Conservation (phyloP, 2,329 filamentous ascomycete species). For the Xylariaceae sp. region DNA sequence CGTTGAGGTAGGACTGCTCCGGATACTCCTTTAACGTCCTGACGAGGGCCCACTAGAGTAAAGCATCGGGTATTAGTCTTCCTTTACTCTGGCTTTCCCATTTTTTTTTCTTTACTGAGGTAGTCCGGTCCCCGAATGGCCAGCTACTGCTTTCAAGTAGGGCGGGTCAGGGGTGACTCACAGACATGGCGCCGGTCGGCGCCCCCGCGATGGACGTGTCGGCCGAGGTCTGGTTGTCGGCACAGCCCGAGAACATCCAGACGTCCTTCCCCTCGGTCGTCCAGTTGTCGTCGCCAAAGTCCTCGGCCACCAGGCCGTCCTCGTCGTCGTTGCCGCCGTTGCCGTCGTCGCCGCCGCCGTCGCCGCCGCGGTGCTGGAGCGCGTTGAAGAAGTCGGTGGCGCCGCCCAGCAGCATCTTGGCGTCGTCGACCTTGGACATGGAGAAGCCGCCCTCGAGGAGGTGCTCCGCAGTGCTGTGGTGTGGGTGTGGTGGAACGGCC, state of each 20-base stretch:
- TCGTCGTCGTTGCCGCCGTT: neutral
- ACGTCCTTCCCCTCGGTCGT: conserved; percentile 30
- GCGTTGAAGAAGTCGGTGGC: conserved; percentile 47
- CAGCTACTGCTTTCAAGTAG: too few relatives aligned
- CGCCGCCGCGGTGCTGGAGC: conserved; percentile 35
- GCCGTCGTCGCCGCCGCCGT: conserved; percentile 27
- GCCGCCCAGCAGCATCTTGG: conserved; percentile 43
- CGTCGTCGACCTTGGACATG: conserved; percentile 38
- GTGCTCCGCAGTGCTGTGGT: conserved; percentile 39
- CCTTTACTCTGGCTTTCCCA: too few relatives aligned
- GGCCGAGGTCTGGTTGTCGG: conserved; percentile 31
- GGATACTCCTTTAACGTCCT: conserved; percentile 24
- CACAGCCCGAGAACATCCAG: conserved; percentile 34
- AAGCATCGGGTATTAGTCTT: too few relatives aligned
- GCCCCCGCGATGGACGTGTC: conserved; percentile 29
- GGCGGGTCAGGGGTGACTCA: too few relatives aligned
- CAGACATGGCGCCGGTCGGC: conserved; percentile 32
- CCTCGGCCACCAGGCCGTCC: conserved; percentile 36
- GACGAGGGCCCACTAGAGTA: conserved; percentile 29
- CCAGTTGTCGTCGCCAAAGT: conserved; percentile 34
- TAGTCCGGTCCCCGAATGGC: too few relatives aligned
- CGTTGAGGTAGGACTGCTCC: conserved; percentile 25
- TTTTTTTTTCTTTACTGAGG: too few relatives aligned
- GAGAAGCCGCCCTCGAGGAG: conserved; percentile 43
- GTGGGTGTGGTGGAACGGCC: too few relatives aligned